A percentile compares a stretch with the other conserved stretches of the same genome.
phyloP scores from a whole-genome alignment of 2,329 filamentous ascomycete species.

The Cyanodermella asteris region DNA sequence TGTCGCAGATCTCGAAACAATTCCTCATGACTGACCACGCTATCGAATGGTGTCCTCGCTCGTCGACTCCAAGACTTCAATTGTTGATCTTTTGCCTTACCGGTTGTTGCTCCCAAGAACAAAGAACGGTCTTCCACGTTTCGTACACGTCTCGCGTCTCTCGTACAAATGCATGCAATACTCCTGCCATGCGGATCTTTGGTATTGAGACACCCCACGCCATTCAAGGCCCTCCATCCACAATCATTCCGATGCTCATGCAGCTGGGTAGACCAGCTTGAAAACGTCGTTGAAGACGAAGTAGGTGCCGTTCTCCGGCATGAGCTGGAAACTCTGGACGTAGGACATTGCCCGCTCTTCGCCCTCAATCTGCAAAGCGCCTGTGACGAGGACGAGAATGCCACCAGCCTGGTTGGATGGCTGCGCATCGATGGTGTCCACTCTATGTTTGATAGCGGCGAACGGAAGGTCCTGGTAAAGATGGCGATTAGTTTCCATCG shows the following conservation, averaged over 20 bases:
- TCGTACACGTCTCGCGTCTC: too few species aligned
- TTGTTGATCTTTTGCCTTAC: too few species aligned
- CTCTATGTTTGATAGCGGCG: conserved; percentile 56
- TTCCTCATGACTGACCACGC: too few species aligned
- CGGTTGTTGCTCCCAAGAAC: too few species aligned
- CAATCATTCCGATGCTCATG: conserved; percentile 3
- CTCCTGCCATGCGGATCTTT: too few species aligned
- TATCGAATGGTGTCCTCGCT: too few species aligned
- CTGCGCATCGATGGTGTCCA: conserved; percentile 64
- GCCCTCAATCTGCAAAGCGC: conserved; percentile 72
- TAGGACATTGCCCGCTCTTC: conserved; percentile 77
- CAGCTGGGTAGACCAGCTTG: conserved; percentile 72
- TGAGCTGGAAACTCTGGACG: conserved; percentile 71
- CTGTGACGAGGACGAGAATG: conserved; percentile 75
- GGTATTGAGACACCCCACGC: too few species aligned
- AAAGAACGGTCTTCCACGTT: too few species aligned
- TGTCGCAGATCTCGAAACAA: too few species aligned
- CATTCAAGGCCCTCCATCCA: too few species aligned
- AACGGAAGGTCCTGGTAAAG: conserved; percentile 48
- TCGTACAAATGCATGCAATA: too few species aligned
- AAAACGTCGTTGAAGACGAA: conserved; percentile 92
- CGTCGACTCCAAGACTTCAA: too few species aligned
- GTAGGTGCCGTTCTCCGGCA: conserved; percentile 49
- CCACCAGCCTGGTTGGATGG: conserved; percentile 44
- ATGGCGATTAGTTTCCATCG: neutral